phyloP scores from a whole-genome alignment of 208 protist genomes.

The Naegleria gruberi region DNA sequence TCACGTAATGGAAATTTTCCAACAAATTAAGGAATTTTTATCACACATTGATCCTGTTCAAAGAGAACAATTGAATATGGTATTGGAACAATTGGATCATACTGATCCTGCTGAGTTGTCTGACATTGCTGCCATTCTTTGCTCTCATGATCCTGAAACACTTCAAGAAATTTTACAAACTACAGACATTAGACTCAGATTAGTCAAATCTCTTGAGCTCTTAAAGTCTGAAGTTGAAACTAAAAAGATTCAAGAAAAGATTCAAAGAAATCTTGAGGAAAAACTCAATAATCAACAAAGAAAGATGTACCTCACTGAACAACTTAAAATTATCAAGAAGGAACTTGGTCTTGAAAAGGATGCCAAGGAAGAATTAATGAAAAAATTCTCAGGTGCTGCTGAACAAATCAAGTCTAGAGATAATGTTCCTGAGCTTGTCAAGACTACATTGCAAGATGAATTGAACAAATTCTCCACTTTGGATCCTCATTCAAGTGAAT shows the following conservation, averaged over 20 bases:
- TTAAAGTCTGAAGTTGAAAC: constrained; percentile 36
- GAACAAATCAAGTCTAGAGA: constrained; percentile 24
- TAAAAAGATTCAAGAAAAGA: constrained; percentile 29
- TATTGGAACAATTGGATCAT: constrained; percentile 27
- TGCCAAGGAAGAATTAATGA: constrained; percentile 55
- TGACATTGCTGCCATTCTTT: constrained; percentile 27
- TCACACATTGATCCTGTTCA: constrained; percentile 18
- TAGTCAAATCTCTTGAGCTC: constrained; percentile 19
- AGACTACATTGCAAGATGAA: constrained; percentile 13
- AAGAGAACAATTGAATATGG: constrained; percentile 22
- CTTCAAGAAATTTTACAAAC: constrained; percentile 25
- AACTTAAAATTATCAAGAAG: constrained; percentile 44
- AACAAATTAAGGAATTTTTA: constrained; percentile 26
- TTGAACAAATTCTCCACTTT: constrained; percentile 46
- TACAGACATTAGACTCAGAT: not conserved
- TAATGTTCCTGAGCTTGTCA: constrained; percentile 25
- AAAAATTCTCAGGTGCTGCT: constrained; percentile 47
- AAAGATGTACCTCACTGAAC: constrained; percentile 43
- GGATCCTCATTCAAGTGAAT: constrained; percentile 55
- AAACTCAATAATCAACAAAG: constrained; percentile 29
- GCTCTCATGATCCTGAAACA: constrained; percentile 9
- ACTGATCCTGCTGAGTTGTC: constrained; percentile 22
- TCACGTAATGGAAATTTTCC: constrained; percentile 23
- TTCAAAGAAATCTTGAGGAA: constrained; percentile 31
- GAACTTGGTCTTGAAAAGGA: constrained; percentile 53